phyloP scores from a whole-genome alignment of 2,329 filamentous ascomycete genomes.

The Hysterium pulicare region DNA sequence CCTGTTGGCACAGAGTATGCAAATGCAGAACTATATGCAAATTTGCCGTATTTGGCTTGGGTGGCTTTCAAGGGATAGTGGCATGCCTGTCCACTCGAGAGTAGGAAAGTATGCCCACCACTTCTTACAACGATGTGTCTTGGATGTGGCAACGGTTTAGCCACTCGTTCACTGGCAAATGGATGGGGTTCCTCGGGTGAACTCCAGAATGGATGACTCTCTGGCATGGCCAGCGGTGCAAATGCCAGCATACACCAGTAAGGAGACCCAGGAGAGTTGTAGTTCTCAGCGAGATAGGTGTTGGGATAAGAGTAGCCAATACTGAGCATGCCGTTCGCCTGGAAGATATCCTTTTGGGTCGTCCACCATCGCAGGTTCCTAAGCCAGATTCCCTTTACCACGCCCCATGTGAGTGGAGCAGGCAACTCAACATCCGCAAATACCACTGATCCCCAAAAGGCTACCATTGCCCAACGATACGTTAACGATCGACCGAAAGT shows the following conservation, averaged over 20 bases:
- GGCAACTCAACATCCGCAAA: slow-evolving; percentile 73
- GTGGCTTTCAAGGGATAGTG: slow-evolving; percentile 79
- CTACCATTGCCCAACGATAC: slow-evolving; percentile 83
- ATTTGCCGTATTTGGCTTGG: slow-evolving; percentile 76
- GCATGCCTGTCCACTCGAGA: slow-evolving; percentile 72
- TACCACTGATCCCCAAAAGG: slow-evolving; percentile 75
- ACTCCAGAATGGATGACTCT: slow-evolving; percentile 72
- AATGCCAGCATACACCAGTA: slow-evolving; percentile 82
- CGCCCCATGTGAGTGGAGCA: slow-evolving; percentile 70
- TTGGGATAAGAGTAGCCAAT: slow-evolving; percentile 78
- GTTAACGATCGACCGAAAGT: slow-evolving; percentile 76
- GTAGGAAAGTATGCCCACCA: slow-evolving; percentile 72
- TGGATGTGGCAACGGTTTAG: slow-evolving; percentile 63
- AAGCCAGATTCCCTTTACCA: slow-evolving; percentile 72
- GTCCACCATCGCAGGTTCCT: slow-evolving; percentile 79
- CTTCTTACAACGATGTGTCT: slow-evolving; percentile 69
- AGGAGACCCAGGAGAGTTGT: slow-evolving; percentile 69
- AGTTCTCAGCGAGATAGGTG: slow-evolving; percentile 79
- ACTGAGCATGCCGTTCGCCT: slow-evolving; percentile 68
- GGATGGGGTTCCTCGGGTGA: slow-evolving; percentile 62
- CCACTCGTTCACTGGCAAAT: slow-evolving; percentile 53
- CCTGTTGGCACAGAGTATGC: slow-evolving; percentile 76
- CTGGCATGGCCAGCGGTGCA: slow-evolving; percentile 67
- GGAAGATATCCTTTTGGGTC: slow-evolving; percentile 70
- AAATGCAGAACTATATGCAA: slow-evolving; percentile 74